A percentile compares a stretch with the other conserved stretches of the same genome.
Conservation (phyloP, 164 flowering plant genomes). For the Piper longum region DNA sequence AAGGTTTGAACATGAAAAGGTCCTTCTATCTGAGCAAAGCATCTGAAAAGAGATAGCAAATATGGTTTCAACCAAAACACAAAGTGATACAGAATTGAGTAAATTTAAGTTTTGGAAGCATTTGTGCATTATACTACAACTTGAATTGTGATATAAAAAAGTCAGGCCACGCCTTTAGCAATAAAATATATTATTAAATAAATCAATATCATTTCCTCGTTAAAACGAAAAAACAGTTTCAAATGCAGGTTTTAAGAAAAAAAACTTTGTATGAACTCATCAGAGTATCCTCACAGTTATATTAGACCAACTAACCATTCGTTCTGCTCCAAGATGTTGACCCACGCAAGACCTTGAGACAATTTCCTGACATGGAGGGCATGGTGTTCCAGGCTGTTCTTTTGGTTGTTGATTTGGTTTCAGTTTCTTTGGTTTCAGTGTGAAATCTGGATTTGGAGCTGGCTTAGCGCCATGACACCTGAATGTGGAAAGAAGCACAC, state of each 20-base stretch:
- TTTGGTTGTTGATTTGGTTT: slow-evolving; percentile 35
- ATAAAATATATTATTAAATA: no score
- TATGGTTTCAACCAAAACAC: neutral
- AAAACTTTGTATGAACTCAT: no score
- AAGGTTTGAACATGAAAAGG: slow-evolving; percentile 65
- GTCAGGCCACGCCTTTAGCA: no score
- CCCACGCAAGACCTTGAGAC: slow-evolving; percentile 79
- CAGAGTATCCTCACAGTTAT: no score
- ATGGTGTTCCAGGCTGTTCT: slow-evolving; percentile 55
- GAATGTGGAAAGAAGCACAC: slow-evolving; percentile 1
- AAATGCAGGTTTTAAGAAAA: no score
- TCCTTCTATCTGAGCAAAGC: slow-evolving; percentile 59
- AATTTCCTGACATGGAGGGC: slow-evolving; percentile 86
- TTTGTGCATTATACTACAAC: no score
- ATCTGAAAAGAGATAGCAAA: slow-evolving; percentile 24
- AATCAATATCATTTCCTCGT: no score
- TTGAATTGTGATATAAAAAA: no score
- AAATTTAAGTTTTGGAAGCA: neutral
- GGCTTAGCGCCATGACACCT: slow-evolving; percentile 95
- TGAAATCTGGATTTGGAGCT: slow-evolving; percentile 73
- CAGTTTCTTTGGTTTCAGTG: slow-evolving; percentile 77
- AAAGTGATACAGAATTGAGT: neutral
- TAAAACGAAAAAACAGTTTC: no score
- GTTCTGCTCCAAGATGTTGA: slow-evolving; percentile 66
- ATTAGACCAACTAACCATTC: slow-evolving; percentile 39